Base-by-base conservation (phyloP, 129 eudicot species). In the Tagetes patula region DNA sequence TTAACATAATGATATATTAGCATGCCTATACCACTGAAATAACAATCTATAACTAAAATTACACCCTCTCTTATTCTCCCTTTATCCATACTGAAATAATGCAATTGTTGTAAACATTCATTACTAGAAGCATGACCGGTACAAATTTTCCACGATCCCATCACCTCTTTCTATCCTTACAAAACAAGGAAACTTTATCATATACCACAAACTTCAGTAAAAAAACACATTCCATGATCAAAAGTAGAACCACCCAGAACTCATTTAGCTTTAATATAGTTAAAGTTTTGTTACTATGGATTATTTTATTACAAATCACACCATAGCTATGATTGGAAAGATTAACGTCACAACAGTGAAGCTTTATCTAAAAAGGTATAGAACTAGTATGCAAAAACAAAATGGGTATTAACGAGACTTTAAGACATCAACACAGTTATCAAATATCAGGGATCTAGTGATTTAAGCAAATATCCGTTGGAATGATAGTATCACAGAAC, bases 291-390 rank as follows among this genome's bases (percentile, higher is more conserved):
- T 47, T 8, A 40, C 40, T 39, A 30, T 9, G 38, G 30, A 20
- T 14, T 8, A 37, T 58, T 20, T n/a, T 50, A 14, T 20, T 70
- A 37, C 12, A 71, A 40, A 40, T 52, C 75, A 71, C 39, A 11
- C n/a, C 33, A n/a, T 68, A 38, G 9, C 68, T 73, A 46, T 74
- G 41, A 38, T 11, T 36, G 11, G 70, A 74, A 39, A 53, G 20
- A 70, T 70, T 65, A 53, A 38, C 64, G 14, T 34, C 48, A 63
- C 70, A 46, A 34, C 40, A 41, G 27, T 10, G 30, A 7, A 56
- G 67, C 67, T 56, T 56, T 60, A 72, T 30, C 42, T 42, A 58
- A 45, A 72, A 56, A 56, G 47, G 61, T 13, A 69, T 50, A 47
- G 27, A 46, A 31, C 41, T 69, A 31, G 8, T 32, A 71, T 71